phyloP scores from a whole-genome alignment of 495 filamentous ascomycete genomes.

The Polyplosphaeria fusca region DNA sequence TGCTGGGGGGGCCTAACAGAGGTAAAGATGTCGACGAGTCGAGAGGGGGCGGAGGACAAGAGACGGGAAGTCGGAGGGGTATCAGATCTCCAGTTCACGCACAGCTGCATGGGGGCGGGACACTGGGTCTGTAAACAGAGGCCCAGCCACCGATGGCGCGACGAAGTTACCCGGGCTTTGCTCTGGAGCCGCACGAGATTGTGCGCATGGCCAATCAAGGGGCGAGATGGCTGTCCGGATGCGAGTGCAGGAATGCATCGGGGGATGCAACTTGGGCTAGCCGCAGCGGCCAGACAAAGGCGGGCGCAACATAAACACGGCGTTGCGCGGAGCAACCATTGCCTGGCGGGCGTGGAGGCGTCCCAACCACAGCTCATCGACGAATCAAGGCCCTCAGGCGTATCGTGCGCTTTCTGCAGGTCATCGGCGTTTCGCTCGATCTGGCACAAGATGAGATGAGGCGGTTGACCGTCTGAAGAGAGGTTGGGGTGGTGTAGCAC shows the following conservation, averaged over 20 bases:
- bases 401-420: too few species aligned
- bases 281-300: neutral
- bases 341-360: neutral
- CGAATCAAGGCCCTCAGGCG: too few species aligned
- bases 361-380: too few species aligned
- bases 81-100: conserved; percentile 26
- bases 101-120: conserved; percentile 9
- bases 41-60: neutral
- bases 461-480: too few species aligned
- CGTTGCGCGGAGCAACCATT: conserved; percentile 7
- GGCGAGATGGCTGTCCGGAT: neutral
- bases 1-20: conserved; percentile 18
- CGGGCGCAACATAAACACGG: conserved; percentile 8
- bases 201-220: conserved; percentile 16
- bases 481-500: too few species aligned
- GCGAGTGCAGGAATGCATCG: conserved; percentile 6
- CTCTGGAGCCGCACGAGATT: neutral
- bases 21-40: neutral
- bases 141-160: conserved; percentile 28
- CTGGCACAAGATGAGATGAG: too few species aligned
- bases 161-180: neutral
- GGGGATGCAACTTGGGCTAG: neutral
- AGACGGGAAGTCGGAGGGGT: conserved; percentile 7
- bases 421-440: too few species aligned
- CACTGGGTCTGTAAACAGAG: conserved; percentile 29